These are phyloP conservation scores for Amphicarpaea edgeworthii DNA, from an alignment of 306 rosid species.

Conservation along the genomic window DNA sequence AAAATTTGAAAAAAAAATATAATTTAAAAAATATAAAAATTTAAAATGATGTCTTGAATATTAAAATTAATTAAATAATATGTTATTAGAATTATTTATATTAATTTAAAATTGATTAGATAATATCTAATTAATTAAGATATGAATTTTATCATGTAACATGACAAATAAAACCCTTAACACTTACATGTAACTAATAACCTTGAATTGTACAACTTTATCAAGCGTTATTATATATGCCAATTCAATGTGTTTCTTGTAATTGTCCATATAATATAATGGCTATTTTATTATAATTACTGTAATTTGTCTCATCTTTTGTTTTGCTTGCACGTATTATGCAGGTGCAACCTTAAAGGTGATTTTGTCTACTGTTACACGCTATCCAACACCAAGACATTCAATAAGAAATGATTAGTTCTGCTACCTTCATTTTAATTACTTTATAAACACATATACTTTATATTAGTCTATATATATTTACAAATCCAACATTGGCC, in stretches of 20 bases:
- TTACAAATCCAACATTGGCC: neutral
- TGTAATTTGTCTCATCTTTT: neutral
- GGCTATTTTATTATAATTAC: neutral
- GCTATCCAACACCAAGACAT: constrained; percentile 10
- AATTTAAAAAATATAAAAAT: too few relatives aligned
- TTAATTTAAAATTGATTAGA: too few relatives aligned
- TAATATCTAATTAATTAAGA: too few relatives aligned
- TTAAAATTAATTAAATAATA: too few relatives aligned
- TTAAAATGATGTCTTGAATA: too few relatives aligned
- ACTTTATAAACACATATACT: neutral
- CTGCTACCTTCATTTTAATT: neutral
- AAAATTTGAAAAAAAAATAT: too few relatives aligned
- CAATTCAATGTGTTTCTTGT: neutral
- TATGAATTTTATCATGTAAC: too few relatives aligned
- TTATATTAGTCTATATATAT: neutral
- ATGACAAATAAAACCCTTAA: too few relatives aligned
- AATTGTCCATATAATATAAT: neutral
- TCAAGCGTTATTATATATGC: neutral
- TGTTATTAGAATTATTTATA: too few relatives aligned
- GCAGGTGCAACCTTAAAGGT: constrained; percentile 4
- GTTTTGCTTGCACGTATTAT: neutral
- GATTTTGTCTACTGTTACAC: constrained; percentile 20
- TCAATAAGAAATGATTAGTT: neutral
- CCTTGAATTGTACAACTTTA: too few relatives aligned
- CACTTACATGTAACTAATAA: too few relatives aligned